Evolutionary conservation across 139 green algal genomes (phyloP).

Genomic region (Spirogloea muscicola): DNA sequence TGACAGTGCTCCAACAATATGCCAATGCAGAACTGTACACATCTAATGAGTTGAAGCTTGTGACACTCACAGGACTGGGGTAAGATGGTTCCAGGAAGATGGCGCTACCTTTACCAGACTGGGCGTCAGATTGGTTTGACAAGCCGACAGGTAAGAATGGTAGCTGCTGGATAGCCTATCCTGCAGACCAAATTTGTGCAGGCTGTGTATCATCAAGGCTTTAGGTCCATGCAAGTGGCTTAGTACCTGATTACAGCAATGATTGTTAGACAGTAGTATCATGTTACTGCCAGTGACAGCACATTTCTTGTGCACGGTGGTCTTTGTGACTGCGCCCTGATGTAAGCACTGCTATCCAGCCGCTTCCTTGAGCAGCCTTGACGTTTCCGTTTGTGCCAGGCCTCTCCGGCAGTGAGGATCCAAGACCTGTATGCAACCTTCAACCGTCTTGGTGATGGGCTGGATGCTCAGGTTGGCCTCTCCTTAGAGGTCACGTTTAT

Average conservation of each 20-base stretch:
- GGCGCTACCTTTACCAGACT: conserved; percentile 34
- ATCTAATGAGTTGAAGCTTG: too few relatives aligned
- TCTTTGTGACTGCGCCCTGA: background rate
- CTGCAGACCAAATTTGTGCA: background rate
- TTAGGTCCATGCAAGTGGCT: background rate
- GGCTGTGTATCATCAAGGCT: background rate
- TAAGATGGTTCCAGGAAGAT: background rate
- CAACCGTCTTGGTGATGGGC: background rate
- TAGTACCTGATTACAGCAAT: background rate
- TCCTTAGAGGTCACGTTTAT: conserved; percentile 7
- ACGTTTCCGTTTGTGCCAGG: conserved; percentile 1
- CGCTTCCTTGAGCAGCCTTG: background rate
- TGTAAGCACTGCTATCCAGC: background rate
- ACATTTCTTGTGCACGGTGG: background rate
- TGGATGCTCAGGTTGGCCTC: background rate
- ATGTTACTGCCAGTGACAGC: background rate
- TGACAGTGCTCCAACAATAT: too few relatives aligned
- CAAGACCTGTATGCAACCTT: conserved; percentile 3
- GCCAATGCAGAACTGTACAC: too few relatives aligned
- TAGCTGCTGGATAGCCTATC: too few relatives aligned
- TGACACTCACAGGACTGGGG: background rate
- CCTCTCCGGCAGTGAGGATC: conserved; percentile 23
- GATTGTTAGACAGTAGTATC: background rate
- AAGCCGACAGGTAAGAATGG: conserved; percentile 6
- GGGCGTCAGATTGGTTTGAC: conserved; percentile 20